A percentile compares a stretch with the other conserved stretches of the same genome.
Conservation (phyloP, 139 green algal genomes). For the Gonium pectorale region DNA sequence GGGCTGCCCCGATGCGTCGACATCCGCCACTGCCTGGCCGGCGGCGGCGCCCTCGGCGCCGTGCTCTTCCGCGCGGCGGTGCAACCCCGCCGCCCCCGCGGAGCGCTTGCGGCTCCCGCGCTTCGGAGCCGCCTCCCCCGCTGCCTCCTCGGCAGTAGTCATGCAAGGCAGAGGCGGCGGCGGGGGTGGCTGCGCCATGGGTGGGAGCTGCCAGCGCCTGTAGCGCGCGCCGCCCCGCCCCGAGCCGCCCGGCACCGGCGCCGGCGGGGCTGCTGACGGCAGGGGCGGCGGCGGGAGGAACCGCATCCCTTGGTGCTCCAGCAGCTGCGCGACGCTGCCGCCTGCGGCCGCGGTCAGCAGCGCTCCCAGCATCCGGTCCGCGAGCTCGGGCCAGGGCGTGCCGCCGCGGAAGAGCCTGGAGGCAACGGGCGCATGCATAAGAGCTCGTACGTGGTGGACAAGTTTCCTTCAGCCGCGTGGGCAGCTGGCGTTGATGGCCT, state of each 20-base stretch:
- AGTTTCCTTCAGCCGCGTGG: not conserved
- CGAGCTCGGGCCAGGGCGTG: slow-evolving; percentile 32
- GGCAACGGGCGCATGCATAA: not conserved
- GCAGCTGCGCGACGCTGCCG: slow-evolving; percentile 6
- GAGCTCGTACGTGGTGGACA: too few species aligned
- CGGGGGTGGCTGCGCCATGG: not conserved
- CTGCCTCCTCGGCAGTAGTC: too few species aligned
- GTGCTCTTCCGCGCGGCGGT: too few species aligned
- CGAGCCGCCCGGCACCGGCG: not conserved
- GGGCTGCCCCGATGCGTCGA: too few species aligned
- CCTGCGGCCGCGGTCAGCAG: slow-evolving; percentile 41
- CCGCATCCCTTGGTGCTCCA: slow-evolving; percentile 5
- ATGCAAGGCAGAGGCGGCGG: not conserved
- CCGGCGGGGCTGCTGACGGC: not conserved
- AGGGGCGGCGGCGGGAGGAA: not conserved
- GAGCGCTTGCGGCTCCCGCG: too few species aligned
- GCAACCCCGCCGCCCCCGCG: too few species aligned
- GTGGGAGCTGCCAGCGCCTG: not conserved
- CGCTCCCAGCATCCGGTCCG: slow-evolving; percentile 24
- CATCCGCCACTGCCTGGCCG: too few species aligned
- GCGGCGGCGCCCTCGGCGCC: too few species aligned
- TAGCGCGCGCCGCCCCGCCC: not conserved
- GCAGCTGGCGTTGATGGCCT: not conserved
- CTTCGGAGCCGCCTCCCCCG: too few species aligned
- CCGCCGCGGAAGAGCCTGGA: slow-evolving; percentile 22